Conservation (phyloP, 768 basidiomycete species). For the Cystobasidium ongulense region DNA sequence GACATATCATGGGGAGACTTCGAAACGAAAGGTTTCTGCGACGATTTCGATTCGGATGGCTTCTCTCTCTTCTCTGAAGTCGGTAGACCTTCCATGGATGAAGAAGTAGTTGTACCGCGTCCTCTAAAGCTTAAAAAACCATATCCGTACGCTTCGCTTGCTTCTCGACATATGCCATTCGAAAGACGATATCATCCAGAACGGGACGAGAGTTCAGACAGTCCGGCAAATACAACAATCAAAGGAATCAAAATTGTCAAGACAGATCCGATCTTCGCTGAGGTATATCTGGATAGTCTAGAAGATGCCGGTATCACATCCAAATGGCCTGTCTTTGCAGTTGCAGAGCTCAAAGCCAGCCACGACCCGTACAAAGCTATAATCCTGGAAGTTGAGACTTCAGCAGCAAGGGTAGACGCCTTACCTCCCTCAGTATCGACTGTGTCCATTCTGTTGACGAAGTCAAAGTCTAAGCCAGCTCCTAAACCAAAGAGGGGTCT, state of each 20-base stretch:
- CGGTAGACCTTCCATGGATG: background rate
- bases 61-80: conserved; percentile 25
- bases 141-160: background rate
- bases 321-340: conserved; percentile 26
- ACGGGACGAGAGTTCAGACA: background rate
- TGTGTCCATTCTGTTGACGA: background rate
- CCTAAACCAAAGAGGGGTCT: background rate
- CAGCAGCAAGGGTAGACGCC: background rate
- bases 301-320: background rate
- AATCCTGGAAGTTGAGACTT: background rate
- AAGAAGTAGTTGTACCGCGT: background rate
- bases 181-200: background rate
- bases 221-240: background rate
- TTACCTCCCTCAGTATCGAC: background rate
- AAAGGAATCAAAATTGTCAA: background rate
- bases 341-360: conserved; percentile 13
- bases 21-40: conserved; percentile 13
- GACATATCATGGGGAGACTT: conserved; percentile 16
- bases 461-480: background rate
- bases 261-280: conserved; percentile 11
- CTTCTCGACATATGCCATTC: background rate
- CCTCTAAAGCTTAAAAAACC: conserved; percentile 21
- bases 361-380: background rate
- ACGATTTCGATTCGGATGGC: conserved; percentile 3
- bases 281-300: conserved; percentile 20